Percentiles rank a stretch among this genome's conserved stretches.
Conservation (phyloP, 2,329 filamentous ascomycete species). For the Claviceps pazoutovae region DNA sequence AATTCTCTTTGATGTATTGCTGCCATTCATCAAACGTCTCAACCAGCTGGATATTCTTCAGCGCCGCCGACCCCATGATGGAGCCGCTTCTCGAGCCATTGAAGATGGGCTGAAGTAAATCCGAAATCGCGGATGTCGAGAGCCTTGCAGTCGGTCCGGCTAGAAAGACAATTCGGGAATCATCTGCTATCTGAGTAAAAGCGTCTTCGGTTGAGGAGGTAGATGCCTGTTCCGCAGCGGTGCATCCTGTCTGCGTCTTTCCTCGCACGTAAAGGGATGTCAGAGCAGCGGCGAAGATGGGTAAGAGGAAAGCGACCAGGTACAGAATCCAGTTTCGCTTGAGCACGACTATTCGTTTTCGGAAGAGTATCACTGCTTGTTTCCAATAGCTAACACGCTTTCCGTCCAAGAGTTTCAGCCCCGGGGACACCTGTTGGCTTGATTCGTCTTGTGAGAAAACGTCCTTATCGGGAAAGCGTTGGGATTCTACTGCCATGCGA, state of each 20-base stretch:
- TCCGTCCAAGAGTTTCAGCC: conserved; percentile 51
- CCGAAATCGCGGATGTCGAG: conserved; percentile 13
- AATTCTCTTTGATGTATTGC: conserved; percentile 45
- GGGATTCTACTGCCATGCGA: conserved; percentile 8
- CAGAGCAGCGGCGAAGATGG: conserved; percentile 64
- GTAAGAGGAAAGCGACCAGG: conserved; percentile 58
- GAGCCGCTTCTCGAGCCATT: conserved; percentile 11
- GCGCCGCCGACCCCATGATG: conserved; percentile 8
- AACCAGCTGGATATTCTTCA: conserved; percentile 35
- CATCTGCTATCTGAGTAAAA: conserved; percentile 22
- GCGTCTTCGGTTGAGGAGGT: conserved; percentile 23
- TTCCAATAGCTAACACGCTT: conserved; percentile 51
- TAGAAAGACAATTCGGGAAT: conserved; percentile 14
- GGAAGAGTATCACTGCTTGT: conserved; percentile 62
- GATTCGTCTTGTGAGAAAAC: conserved; percentile 9
- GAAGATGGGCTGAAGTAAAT: conserved; percentile 29
- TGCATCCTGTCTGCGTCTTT: conserved; percentile 38
- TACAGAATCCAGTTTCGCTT: conserved; percentile 69
- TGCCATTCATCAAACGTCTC: conserved; percentile 57
- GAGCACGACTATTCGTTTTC: conserved; percentile 64
- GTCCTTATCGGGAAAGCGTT: conserved; percentile 13
- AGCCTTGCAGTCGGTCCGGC: conserved; percentile 25
- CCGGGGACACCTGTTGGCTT: conserved; percentile 13
- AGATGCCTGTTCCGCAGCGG: conserved; percentile 32
- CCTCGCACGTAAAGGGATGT: conserved; percentile 61